These are phyloP conservation scores for Arxiozyma slooffiae DNA, from an alignment of 1,139 yeast species.

Conservation along the genomic window DNA sequence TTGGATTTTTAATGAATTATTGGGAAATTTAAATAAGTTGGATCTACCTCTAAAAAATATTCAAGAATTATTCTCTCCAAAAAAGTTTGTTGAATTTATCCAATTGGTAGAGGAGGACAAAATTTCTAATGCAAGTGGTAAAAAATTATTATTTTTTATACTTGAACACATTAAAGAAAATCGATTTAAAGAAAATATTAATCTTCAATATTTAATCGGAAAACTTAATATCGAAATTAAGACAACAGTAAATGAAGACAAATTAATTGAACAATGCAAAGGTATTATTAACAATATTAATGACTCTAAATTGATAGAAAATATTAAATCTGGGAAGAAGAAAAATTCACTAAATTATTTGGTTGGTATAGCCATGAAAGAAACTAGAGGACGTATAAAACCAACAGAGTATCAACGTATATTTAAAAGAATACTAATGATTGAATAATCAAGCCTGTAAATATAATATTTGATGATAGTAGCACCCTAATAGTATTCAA, in stretches of 20 bases:
- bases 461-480: not conserved
- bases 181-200: constrained; percentile 25
- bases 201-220: constrained; percentile 36
- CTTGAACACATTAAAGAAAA: constrained; percentile 39
- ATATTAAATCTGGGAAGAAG: constrained; percentile 49
- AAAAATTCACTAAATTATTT: constrained; percentile 58
- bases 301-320: constrained; percentile 49
- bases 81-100: constrained; percentile 39
- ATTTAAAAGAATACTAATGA: constrained; percentile 31
- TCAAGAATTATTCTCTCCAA: constrained; percentile 31
- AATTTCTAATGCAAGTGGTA: constrained; percentile 54
- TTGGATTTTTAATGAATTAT: constrained; percentile 76
- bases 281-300: constrained; percentile 38
- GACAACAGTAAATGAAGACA: constrained; percentile 32
- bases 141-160: constrained; percentile 49
- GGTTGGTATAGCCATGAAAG: constrained; percentile 78
- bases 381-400: constrained; percentile 56
- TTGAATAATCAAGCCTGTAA: constrained; percentile 8
- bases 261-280: constrained; percentile 44
- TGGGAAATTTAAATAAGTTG: constrained; percentile 57
- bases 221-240: constrained; percentile 42
- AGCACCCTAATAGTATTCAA: not conserved
- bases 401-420: constrained; percentile 41
- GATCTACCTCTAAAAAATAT: constrained; percentile 35
- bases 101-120: constrained; percentile 32